phyloP scores from a whole-genome alignment of 2,329 filamentous ascomycete species.

The Aspergillus ochraceus region DNA sequence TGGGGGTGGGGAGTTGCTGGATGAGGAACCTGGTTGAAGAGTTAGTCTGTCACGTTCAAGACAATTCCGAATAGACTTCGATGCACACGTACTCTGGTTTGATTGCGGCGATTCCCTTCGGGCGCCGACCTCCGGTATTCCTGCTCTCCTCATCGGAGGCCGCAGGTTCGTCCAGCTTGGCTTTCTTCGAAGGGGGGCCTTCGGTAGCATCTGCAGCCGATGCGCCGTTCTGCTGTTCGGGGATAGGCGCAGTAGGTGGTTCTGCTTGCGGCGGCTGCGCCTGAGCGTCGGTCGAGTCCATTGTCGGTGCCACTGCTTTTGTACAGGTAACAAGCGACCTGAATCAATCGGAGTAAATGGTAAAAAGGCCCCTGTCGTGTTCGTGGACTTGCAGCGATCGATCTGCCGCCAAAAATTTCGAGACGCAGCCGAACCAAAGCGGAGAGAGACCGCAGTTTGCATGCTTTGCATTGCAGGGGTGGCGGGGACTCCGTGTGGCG shows the following conservation, averaged over 20 bases:
- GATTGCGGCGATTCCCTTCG: conserved; percentile 66
- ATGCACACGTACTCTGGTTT: conserved; percentile 64
- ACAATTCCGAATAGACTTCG: neutral
- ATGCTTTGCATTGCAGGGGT: conserved; percentile 16
- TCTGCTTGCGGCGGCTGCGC: conserved; percentile 10
- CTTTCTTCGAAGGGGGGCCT: conserved; percentile 58
- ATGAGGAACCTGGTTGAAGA: conserved; percentile 33
- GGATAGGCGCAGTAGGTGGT: conserved; percentile 18
- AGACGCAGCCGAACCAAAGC: conserved; percentile 2
- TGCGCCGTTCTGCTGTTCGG: conserved; percentile 23
- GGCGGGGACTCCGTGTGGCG: conserved; percentile 2
- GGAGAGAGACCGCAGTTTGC: conserved; percentile 20
- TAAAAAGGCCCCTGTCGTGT: neutral
- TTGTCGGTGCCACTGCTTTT: conserved; percentile 3
- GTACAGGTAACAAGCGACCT: neutral
- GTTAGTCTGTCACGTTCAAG: neutral
- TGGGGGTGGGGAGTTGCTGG: conserved; percentile 18
- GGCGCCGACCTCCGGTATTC: conserved; percentile 33
- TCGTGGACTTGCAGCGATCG: neutral
- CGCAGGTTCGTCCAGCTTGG: conserved; percentile 52
- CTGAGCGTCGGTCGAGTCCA: conserved; percentile 13
- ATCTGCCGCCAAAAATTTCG: conserved; percentile 14
- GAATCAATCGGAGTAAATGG: neutral
- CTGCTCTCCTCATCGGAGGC: conserved; percentile 23
- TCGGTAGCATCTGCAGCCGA: conserved; percentile 30